phyloP scores from a whole-genome alignment of 495 filamentous ascomycete species.

The Daldinia grandis region DNA sequence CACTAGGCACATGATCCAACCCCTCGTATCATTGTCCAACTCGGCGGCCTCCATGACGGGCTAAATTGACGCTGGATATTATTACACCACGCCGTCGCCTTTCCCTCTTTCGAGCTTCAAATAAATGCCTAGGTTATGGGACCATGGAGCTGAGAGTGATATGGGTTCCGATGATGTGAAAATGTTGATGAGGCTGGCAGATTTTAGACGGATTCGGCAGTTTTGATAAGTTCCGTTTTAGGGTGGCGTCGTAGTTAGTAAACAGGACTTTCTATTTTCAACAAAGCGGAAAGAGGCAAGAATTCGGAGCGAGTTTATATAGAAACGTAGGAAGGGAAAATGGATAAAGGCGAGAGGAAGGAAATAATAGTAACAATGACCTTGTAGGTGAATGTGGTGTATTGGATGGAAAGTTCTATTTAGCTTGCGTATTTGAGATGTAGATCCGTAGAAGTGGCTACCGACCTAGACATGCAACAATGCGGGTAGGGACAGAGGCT shows the following conservation, averaged over 20 bases:
- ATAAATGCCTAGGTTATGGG: slow-evolving; percentile 14
- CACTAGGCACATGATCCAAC: slow-evolving; percentile 90
- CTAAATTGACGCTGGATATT: slow-evolving; percentile 20
- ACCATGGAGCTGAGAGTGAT: slow-evolving; percentile 26
- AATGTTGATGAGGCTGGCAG: not conserved
- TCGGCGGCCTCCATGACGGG: slow-evolving; percentile 48
- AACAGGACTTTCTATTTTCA: not conserved
- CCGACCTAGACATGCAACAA: slow-evolving; percentile 12
- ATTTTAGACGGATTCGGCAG: slow-evolving; percentile 33
- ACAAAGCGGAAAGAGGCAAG: slow-evolving; percentile 9
- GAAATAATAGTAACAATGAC: slow-evolving; percentile 2
- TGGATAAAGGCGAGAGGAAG: not conserved
- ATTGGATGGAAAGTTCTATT: slow-evolving; percentile 25
- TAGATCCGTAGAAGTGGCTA: slow-evolving; percentile 17
- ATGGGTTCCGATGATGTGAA: not conserved
- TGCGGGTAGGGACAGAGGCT: slow-evolving; percentile 23
- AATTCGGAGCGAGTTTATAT: not conserved
- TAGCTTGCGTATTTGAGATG: slow-evolving; percentile 15
- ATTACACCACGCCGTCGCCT: slow-evolving; percentile 17
- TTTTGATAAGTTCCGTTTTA: slow-evolving; percentile 1
- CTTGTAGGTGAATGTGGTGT: not conserved
- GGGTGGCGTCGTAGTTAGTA: not conserved
- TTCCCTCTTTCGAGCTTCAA: slow-evolving; percentile 21
- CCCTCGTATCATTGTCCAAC: slow-evolving; percentile 83
- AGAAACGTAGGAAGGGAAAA: not conserved